Base-by-base conservation (phyloP, 306 rosid species). In the Prunus dulcis region DNA sequence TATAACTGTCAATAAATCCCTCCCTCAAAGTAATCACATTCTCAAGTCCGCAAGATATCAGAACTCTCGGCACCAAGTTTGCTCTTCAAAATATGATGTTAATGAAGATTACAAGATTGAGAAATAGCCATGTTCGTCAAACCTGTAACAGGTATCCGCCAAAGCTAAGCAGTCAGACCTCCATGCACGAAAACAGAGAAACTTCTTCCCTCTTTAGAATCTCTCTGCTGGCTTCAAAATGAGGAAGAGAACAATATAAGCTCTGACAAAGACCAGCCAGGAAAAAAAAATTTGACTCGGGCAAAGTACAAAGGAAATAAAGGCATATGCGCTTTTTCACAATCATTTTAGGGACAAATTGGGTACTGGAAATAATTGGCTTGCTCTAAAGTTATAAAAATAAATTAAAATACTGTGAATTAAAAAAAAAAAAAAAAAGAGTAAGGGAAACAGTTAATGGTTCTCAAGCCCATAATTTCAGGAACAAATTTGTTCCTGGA, bases 201-300 rank as follows among this genome's bases (percentile, higher is more conserved):
- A 82, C 73, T 45, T 78, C 78, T 77, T 78, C 89, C 74, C 68
- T 65, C 68, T 20, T 23, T 56, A 57, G 81, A 76, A 73, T 73
- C 77, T 76, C 81, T 82, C 73, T 80, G 78, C 88, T 83, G 80
- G 84, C 81, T 78, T 85, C 86, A 84, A 83, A 62, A 70, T 66
- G 50, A 56, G 56, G 50, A 71, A 68, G 76, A 25, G 38, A 68
- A 55, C 51, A 78, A 63, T 70, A 73, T 87, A 52, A 87, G 90
- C 82, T 80, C 66, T 49, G 74, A 75, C 60, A 75, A 58, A 71
- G 14, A 69, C 28, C 27, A 12, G n/a, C 45, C 38, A 30, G 41
- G 25, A 14, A 32, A 27, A 45, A 55, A n/a, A 38, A 38, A 13
- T 20, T 20, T 0, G 38, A 38, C 43, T 38, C 9, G 7, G 2